Conservation (phyloP, 2,329 filamentous ascomycete species). For the Phyllosticta citrichinensis region DNA sequence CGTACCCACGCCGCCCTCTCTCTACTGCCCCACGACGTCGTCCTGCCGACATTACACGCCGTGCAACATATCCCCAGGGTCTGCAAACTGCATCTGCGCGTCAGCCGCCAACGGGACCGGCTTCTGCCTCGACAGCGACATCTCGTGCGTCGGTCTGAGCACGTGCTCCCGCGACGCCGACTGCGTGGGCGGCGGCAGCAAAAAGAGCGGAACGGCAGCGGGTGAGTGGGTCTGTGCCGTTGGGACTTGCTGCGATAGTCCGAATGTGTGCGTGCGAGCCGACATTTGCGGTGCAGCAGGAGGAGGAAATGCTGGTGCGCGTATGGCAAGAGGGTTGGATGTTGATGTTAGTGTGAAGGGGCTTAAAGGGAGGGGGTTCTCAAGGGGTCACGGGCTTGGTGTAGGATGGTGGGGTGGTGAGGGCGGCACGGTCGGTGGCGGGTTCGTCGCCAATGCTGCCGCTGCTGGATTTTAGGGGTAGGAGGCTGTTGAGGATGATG, state of each 20-base stretch:
- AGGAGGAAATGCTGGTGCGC: neutral
- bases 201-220: neutral
- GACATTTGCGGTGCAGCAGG: neutral
- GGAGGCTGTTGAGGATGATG: neutral
- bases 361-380: neutral
- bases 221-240: conserved; percentile 15
- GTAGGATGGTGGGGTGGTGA: neutral
- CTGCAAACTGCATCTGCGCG: conserved; percentile 20
- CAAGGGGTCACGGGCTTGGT: neutral
- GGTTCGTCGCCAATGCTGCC: neutral
- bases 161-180: conserved; percentile 12
- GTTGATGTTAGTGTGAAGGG: neutral
- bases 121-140: conserved; percentile 20
- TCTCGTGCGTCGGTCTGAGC: conserved; percentile 11
- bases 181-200: conserved; percentile 5
- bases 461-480: neutral
- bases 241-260: conserved; percentile 15
- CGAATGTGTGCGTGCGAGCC: neutral
- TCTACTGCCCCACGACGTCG: neutral
- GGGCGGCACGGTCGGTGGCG: neutral
- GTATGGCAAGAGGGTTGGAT: neutral
- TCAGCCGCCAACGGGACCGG: conserved; percentile 15
- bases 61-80: conserved; percentile 13
- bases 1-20: neutral
- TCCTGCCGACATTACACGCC: conserved; percentile 12